Evolutionary conservation across 2,329 filamentous ascomycete species (phyloP), one percentile per base, ranked within the genome.

Genomic region (Claviceps fusiformis): DNA sequence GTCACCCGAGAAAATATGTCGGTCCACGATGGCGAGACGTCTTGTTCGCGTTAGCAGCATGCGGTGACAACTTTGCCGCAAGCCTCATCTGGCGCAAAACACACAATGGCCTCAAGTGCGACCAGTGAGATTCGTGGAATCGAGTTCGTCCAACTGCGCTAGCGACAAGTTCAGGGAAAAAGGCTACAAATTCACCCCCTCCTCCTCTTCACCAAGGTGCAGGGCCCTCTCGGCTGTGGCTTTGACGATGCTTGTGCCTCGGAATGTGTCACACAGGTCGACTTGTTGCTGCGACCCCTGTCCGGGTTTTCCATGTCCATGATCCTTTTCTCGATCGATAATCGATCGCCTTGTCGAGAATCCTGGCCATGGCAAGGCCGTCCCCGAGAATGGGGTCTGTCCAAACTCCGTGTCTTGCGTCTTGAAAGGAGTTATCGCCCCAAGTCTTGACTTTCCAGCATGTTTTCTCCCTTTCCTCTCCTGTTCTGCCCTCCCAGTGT

Each of bases 191-290:
- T 37, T 5, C 39, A n/a, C 27, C 19, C 43, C 33, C 29, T 15
- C 35, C 29, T 17, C 29, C 35, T 17, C 29, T 35, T 49, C 50
- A 35, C 48, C 17, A 43, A 45, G 15, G 27, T 37, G 54, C 35
- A 37, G 35, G 35, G 35, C 9, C 55, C 53, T 51, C 55, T 53
- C 52, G 45, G 29, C 43, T 46, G 47, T 37, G 49, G 43, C 51
- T 56, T 55, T 56, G 57, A 57, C 57, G 52, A 58, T 56, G 43
- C 48, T 41, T 53, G 48, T 75, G 74, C 74, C 64, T 76, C 74
- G 75, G 66, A 68, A 68, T 68, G 63, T 73, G 74, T 76, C 70
- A 67, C 73, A 75, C 68, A 24, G 24, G 62, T 70, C 51, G 68
- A 70, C 15, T 65, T 71, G 72, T 64, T 51, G 61, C 58, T 55